Conservation (phyloP, 495 filamentous ascomycete genomes). For the Monascus purpureus region DNA sequence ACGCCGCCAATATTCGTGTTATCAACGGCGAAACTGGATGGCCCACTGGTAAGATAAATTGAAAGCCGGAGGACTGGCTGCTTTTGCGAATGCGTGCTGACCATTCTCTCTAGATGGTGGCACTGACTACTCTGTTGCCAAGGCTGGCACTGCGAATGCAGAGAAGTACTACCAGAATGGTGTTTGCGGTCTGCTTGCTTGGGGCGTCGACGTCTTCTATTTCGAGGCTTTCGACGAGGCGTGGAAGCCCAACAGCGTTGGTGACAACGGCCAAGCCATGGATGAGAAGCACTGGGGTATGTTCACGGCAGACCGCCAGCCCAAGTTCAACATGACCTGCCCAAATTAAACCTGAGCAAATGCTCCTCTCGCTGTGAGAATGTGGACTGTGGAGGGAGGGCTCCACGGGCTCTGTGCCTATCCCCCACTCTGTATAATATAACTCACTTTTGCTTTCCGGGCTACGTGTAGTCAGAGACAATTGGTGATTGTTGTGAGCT, state of each 20-base stretch:
- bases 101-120: slow-evolving; percentile 34
- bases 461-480: no score
- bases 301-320: slow-evolving; percentile 44
- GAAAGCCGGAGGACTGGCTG: not conserved
- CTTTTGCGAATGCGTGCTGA: not conserved
- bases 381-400: no score
- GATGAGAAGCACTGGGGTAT: slow-evolving; percentile 73
- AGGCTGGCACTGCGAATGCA: slow-evolving; percentile 47
- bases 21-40: slow-evolving; percentile 71
- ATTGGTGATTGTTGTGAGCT: no score
- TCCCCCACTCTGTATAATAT: no score
- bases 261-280: slow-evolving; percentile 50
- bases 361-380: no score
- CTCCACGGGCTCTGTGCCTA: no score
- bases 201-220: slow-evolving; percentile 67
- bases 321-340: slow-evolving; percentile 53
- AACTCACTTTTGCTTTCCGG: no score
- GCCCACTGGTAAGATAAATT: slow-evolving; percentile 35
- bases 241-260: slow-evolving; percentile 60
- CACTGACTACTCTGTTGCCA: slow-evolving; percentile 47
- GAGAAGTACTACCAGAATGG: slow-evolving; percentile 48
- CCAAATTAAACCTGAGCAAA: no score
- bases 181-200: slow-evolving; percentile 57
- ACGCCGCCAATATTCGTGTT: slow-evolving; percentile 42
- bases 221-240: slow-evolving; percentile 76